Evolutionary conservation across 306 rosid genomes (phyloP).

Genomic region (Gleditsia sinensis): DNA sequence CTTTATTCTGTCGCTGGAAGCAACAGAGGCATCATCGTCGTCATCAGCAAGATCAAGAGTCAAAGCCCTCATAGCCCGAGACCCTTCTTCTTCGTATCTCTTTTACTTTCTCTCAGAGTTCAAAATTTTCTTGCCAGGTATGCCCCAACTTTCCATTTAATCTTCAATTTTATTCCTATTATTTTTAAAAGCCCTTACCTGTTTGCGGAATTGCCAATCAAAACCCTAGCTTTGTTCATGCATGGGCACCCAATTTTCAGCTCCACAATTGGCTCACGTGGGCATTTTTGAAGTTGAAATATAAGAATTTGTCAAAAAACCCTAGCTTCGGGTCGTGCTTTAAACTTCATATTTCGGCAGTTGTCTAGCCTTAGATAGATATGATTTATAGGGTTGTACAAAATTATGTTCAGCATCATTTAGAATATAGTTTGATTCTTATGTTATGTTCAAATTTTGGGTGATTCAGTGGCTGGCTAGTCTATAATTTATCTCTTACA

Average conservation of each 20-base stretch:
- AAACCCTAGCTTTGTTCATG: constrained; percentile 58
- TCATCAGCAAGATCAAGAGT: constrained; percentile 64
- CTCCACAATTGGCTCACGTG: constrained; percentile 29
- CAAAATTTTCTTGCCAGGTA: constrained; percentile 37
- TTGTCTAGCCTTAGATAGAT: constrained; percentile 54
- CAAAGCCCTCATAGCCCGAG: constrained; percentile 54
- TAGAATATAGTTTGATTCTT: constrained; percentile 41
- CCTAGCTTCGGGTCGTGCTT: constrained; percentile 69
- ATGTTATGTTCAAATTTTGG: constrained; percentile 27
- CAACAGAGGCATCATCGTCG: constrained; percentile 56
- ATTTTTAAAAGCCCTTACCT: constrained; percentile 2
- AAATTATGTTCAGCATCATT: constrained; percentile 24
- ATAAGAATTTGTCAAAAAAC: constrained; percentile 55
- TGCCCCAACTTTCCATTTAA: constrained; percentile 18
- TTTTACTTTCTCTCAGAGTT: constrained; percentile 28
- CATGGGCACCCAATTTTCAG: constrained; percentile 32
- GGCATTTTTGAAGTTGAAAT: constrained; percentile 28
- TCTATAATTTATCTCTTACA: constrained; percentile 20
- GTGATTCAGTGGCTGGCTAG: constrained; percentile 36
- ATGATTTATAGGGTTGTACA: constrained; percentile 37
- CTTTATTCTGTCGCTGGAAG: constrained; percentile 43
- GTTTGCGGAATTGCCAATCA: constrained; percentile 36
- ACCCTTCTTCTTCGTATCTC: constrained; percentile 42
- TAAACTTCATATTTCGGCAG: constrained; percentile 41
- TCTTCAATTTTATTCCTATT: constrained; percentile 18